Conservation (phyloP, 306 rosid genomes). For the Prosopis cineraria region DNA sequence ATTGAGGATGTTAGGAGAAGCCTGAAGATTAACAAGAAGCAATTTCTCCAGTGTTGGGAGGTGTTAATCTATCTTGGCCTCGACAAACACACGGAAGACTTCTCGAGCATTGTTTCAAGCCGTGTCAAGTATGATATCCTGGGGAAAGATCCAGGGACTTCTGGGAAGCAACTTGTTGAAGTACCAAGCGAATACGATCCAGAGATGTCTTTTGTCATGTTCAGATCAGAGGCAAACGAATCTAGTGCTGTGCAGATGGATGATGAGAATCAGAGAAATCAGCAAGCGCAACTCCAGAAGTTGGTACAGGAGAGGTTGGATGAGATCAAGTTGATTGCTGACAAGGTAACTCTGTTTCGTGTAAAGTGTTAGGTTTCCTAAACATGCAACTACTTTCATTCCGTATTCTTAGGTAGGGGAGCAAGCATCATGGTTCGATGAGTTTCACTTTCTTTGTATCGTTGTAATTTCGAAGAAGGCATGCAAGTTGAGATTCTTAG, state of each 20-base stretch:
- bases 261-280: constrained; percentile 60
- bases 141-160: constrained; percentile 70
- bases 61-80: constrained; percentile 74
- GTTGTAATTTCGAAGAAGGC: neutral
- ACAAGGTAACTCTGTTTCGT: constrained; percentile 53
- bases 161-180: constrained; percentile 72
- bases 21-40: constrained; percentile 85
- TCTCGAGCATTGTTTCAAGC: constrained; percentile 57
- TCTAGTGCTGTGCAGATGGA: constrained; percentile 52
- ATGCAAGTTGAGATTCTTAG: neutral
- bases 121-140: constrained; percentile 77
- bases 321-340: constrained; percentile 70
- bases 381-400: neutral
- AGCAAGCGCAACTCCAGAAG: constrained; percentile 78
- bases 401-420: neutral
- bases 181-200: constrained; percentile 51
- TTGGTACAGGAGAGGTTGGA: constrained; percentile 70
- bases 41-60: constrained; percentile 93
- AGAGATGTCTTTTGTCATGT: constrained; percentile 81
- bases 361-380: neutral
- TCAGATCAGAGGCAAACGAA: constrained; percentile 53
- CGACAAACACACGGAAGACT: constrained; percentile 70
- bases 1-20: constrained; percentile 60
- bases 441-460: neutral
- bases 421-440: neutral